Evolutionary conservation across 345 rosid genomes (phyloP).

Genomic region (Lepidium aucheri): DNA sequence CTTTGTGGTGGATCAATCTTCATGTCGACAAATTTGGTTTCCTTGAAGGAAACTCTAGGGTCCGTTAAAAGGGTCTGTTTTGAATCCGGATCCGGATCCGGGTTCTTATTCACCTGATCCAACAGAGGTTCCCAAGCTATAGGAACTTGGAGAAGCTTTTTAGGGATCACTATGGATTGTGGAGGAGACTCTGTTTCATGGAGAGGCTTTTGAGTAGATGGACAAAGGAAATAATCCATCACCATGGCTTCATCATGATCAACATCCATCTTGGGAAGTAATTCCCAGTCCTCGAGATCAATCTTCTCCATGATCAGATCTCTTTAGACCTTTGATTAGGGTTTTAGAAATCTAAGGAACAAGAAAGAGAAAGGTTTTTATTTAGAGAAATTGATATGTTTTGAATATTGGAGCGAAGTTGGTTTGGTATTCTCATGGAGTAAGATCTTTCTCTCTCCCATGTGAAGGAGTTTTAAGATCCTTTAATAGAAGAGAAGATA

Average conservation of each 20-base stretch:
- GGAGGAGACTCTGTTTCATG: slow-evolving; percentile 20
- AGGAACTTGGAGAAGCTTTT: slow-evolving; percentile 47
- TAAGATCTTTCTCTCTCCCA: background rate
- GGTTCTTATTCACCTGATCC: slow-evolving; percentile 15
- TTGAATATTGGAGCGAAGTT: slow-evolving; percentile 18
- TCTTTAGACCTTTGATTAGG: background rate
- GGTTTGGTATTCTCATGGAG: slow-evolving; percentile 14
- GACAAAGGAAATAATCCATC: slow-evolving; percentile 56
- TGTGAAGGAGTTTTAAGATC: slow-evolving; percentile 3
- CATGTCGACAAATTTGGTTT: slow-evolving; percentile 95
- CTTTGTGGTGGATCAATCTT: slow-evolving; percentile 53
- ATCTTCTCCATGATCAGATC: slow-evolving; percentile 24
- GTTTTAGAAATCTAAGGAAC: background rate
- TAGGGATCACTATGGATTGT: slow-evolving; percentile 14
- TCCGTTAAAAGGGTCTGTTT: slow-evolving; percentile 34
- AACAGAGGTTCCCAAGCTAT: slow-evolving; percentile 44
- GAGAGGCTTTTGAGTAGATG: slow-evolving; percentile 28
- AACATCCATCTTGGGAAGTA: slow-evolving; percentile 40
- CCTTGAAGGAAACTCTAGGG: slow-evolving; percentile 80
- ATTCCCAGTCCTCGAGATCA: slow-evolving; percentile 92
- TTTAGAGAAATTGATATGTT: slow-evolving; percentile 9
- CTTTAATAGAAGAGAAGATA: slow-evolving; percentile 4
- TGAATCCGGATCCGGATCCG: slow-evolving; percentile 25
- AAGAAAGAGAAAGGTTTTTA: background rate
- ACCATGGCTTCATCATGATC: slow-evolving; percentile 29